Evolutionary conservation across 331 rosid species (phyloP).

Genomic region (Malus hybrid): DNA sequence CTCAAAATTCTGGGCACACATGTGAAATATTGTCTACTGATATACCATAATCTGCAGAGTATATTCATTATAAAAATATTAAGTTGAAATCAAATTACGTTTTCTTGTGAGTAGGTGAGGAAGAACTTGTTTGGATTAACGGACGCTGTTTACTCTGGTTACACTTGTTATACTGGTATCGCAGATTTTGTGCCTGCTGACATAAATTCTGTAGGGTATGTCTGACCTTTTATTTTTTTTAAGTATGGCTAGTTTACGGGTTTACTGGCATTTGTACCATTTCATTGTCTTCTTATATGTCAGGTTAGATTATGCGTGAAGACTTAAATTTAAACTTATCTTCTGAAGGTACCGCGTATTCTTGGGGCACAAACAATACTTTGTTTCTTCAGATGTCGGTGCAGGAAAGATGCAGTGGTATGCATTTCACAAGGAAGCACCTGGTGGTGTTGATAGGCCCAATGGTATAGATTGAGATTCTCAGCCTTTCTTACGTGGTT

Average conservation of each 20-base stretch:
- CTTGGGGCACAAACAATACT: constrained; percentile 97
- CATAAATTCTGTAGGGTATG: constrained; percentile 91
- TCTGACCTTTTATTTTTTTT: not conserved
- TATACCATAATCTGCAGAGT: not conserved
- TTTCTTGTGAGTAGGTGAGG: constrained; percentile 51
- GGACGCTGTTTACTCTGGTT: constrained; percentile 78
- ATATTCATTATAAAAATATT: not conserved
- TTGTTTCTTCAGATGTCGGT: constrained; percentile 95
- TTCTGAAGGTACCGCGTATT: constrained; percentile 88
- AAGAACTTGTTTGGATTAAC: constrained; percentile 57
- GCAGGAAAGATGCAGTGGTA: constrained; percentile 99
- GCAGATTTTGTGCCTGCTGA: constrained; percentile 94
- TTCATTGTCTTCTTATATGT: not conserved
- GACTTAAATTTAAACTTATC: constrained; percentile 24
- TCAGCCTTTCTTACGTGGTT: not conserved
- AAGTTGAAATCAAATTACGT: not conserved
- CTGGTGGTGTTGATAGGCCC: constrained; percentile 73
- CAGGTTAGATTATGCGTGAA: constrained; percentile 6
- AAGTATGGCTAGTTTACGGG: not conserved
- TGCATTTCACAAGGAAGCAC: constrained; percentile 75
- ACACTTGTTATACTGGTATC: constrained; percentile 94
- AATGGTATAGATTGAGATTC: constrained; percentile 35
- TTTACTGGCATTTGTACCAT: not conserved
- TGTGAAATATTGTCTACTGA: not conserved
- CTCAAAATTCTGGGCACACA: not conserved